A percentile compares a stretch with the other conserved stretches of the same genome.
Evolutionary conservation across 495 filamentous ascomycete genomes (phyloP).

Genomic region (Penicillium canariense): DNA sequence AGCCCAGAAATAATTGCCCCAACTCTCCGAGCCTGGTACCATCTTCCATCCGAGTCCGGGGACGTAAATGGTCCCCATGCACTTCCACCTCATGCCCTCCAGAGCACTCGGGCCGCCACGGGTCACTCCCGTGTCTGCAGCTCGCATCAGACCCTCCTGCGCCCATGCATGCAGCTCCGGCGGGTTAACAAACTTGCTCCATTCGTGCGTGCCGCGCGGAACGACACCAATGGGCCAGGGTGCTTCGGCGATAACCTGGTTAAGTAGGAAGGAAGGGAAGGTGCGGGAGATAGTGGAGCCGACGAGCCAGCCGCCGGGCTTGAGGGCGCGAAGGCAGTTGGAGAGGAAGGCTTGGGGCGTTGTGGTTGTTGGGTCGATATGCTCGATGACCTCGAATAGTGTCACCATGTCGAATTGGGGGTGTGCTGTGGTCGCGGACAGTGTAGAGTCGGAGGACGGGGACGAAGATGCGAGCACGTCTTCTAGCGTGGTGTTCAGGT

Average conservation of each 20-base stretch:
- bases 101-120: constrained; percentile 53
- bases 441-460: neutral
- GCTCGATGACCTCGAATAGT: constrained; percentile 92
- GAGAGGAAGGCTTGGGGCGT: constrained; percentile 68
- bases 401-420: constrained; percentile 69
- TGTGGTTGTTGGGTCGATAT: constrained; percentile 57
- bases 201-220: constrained; percentile 90
- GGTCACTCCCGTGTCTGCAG: constrained; percentile 34
- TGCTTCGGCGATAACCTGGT: constrained; percentile 86
- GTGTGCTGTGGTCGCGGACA: neutral
- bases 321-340: constrained; percentile 65
- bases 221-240: constrained; percentile 77
- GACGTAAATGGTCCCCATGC: constrained; percentile 73
- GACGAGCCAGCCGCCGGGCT: constrained; percentile 89
- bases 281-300: constrained; percentile 88
- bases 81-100: constrained; percentile 61
- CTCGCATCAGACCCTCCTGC: constrained; percentile 42
- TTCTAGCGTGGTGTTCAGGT: constrained; percentile 72
- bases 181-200: constrained; percentile 91
- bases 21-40: constrained; percentile 74
- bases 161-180: constrained; percentile 69
- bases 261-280: constrained; percentile 82
- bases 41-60: constrained; percentile 90
- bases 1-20: constrained; percentile 97
- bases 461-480: constrained; percentile 42